Conservation (phyloP, 192 early-diverging fungal genomes). For the Allomyces macrogynus region DNA sequence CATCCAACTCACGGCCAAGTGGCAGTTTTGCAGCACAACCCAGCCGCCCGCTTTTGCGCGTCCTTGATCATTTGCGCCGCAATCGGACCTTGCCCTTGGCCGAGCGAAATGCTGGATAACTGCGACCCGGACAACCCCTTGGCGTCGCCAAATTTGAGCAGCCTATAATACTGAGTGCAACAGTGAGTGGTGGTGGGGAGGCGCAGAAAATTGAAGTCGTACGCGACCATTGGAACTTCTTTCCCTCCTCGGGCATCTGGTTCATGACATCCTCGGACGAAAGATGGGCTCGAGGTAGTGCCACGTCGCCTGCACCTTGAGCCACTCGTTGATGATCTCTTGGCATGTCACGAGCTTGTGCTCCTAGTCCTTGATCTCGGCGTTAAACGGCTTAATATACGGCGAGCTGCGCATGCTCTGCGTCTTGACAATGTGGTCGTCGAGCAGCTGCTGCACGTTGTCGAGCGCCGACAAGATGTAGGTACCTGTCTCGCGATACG, state of each 20-base stretch:
- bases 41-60: slow-evolving; percentile 33
- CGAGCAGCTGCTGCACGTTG: slow-evolving; percentile 84
- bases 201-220: slow-evolving; percentile 1
- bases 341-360: slow-evolving; percentile 90
- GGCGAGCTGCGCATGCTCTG: slow-evolving; percentile 92
- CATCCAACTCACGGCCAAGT: slow-evolving; percentile 39
- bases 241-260: slow-evolving; percentile 79
- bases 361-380: slow-evolving; percentile 85
- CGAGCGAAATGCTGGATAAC: slow-evolving; percentile 34
- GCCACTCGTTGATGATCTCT: slow-evolving; percentile 95
- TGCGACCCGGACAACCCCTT: slow-evolving; percentile 31
- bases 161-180: slow-evolving; percentile 11
- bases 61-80: slow-evolving; percentile 37
- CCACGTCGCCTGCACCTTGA: slow-evolving; percentile 99
- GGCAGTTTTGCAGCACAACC: slow-evolving; percentile 47
- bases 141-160: slow-evolving; percentile 41
- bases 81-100: slow-evolving; percentile 42
- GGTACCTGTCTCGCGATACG: slow-evolving; percentile 91
- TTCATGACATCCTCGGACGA: slow-evolving; percentile 93
- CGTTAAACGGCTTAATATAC: slow-evolving; percentile 95
- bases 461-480: slow-evolving; percentile 94
- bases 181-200: not conserved
- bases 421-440: slow-evolving; percentile 84
- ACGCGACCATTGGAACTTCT: slow-evolving; percentile 60
- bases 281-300: slow-evolving; percentile 97